Base-by-base conservation (phyloP, 1,284 basidiomycete species). In the Pascua guehoae region DNA sequence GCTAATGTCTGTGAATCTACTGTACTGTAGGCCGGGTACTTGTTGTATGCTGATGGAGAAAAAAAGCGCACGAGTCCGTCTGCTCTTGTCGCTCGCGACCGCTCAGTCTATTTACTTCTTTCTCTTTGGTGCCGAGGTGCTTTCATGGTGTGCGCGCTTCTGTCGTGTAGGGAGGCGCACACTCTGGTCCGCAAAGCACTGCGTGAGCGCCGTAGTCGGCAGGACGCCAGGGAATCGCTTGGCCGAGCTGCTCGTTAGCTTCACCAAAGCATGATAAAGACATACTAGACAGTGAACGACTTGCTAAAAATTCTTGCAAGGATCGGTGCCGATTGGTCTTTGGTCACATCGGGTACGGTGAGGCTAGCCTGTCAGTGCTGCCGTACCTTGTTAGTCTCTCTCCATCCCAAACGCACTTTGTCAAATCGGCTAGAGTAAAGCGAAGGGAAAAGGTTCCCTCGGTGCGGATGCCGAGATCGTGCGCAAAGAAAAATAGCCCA, bases 151-250 rank as follows among this genome's bases (percentile, higher is more conserved):
- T 8, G 61, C 57, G 11, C 62, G 58, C 46, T 61, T 65, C 43
- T 73, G 69, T 4, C 74, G 55, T 9, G 72, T 80, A 36, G 92
- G 89, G 52, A 95, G 81, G 73, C 93, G 91, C 75, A 93, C 88
- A 39, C 90, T 90, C 80, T 95, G 91, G 67, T 87, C 87, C 16
- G 89, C 89, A 70, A 95, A 88, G n/a, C 88, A 87, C 60, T 91
- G 89, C 24, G 91, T 93, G 39, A 94, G 81, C 14, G 89, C 86
- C 41, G 91, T 93, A 12, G 89, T 91, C 70, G 91, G 90, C 86
- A 89, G 88, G 39, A 94, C 91, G 46, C 91, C 91, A 41, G 92
- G 91, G 79, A 94, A 95, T 40, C 88, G 84, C 78, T 95, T 95
- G 39, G 90, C 90, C 4, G 90, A 91, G 76, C 73, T 75, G 54